A percentile compares a stretch with the other conserved stretches of the same genome.
Evolutionary conservation across 176 grass and related monocot genomes (phyloP).

Genomic region (Pontederia paniculata): DNA sequence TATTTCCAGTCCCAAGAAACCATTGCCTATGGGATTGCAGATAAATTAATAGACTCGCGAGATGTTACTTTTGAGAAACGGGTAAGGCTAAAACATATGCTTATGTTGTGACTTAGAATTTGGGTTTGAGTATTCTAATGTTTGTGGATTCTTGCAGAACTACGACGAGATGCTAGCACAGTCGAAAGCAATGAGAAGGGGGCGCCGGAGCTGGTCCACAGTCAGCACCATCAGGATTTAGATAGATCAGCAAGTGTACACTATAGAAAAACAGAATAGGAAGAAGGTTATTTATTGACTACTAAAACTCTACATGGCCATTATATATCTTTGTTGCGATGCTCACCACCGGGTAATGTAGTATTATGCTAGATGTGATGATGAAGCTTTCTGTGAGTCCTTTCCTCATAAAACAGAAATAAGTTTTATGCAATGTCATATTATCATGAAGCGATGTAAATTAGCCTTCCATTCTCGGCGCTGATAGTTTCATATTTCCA

Average conservation of each 20-base stretch:
- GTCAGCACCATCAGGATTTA: constrained; percentile 13
- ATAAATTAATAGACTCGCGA: constrained; percentile 49
- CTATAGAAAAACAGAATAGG: too few relatives aligned
- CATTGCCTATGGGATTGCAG: constrained; percentile 77
- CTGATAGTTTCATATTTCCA: too few relatives aligned
- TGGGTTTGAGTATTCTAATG: background rate
- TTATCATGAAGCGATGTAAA: too few relatives aligned
- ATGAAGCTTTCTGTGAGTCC: too few relatives aligned
- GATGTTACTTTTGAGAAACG: constrained; percentile 46
- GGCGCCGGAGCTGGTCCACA: constrained; percentile 10
- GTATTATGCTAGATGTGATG: too few relatives aligned
- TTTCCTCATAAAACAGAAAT: too few relatives aligned
- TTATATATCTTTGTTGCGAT: too few relatives aligned
- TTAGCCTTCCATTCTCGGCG: too few relatives aligned
- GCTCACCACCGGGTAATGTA: too few relatives aligned
- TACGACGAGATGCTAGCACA: constrained; percentile 17
- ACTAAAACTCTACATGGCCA: too few relatives aligned
- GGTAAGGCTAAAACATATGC: background rate
- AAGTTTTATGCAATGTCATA: too few relatives aligned
- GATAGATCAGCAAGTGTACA: background rate
- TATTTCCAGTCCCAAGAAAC: constrained; percentile 68
- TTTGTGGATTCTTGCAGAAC: constrained; percentile 6
- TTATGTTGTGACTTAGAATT: background rate
- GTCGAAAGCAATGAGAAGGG: constrained; percentile 19
- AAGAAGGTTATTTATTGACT: too few relatives aligned